A percentile compares a stretch with the other conserved stretches of the same genome.
These are phyloP conservation scores for Rosa rugosa DNA, from an alignment of 306 rosid species.

Conservation along the genomic window DNA sequence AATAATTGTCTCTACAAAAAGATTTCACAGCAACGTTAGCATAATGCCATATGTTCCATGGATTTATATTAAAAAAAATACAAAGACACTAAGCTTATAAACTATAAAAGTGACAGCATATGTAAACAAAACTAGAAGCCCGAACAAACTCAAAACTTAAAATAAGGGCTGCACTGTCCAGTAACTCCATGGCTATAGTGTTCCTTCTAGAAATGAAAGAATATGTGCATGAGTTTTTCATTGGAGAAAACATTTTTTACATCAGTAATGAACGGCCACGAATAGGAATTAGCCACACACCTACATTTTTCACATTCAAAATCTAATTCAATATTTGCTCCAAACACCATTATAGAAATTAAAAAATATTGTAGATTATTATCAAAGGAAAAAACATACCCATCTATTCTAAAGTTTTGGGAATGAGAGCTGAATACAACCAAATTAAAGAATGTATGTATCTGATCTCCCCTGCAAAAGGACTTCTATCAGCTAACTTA, in stretches of 20 bases:
- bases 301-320: background rate
- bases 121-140: background rate
- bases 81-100: background rate
- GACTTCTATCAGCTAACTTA: slow-evolving; percentile 2
- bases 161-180: background rate
- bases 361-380: background rate
- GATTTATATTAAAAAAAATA: background rate
- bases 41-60: background rate
- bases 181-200: background rate
- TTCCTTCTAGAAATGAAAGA: background rate
- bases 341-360: background rate
- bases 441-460: background rate
- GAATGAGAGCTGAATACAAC: background rate
- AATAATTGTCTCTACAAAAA: slow-evolving; percentile 65
- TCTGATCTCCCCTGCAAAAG: background rate
- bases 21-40: background rate
- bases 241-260: background rate
- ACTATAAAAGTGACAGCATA: background rate
- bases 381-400: background rate
- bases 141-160: background rate
- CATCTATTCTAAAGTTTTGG: background rate
- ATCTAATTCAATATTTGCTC: background rate
- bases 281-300: background rate
- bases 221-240: background rate
- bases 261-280: background rate